These are phyloP conservation scores for Dothidotthia symphoricarpi DNA, from an alignment of 2,329 filamentous ascomycete species.

Conservation along the genomic window DNA sequence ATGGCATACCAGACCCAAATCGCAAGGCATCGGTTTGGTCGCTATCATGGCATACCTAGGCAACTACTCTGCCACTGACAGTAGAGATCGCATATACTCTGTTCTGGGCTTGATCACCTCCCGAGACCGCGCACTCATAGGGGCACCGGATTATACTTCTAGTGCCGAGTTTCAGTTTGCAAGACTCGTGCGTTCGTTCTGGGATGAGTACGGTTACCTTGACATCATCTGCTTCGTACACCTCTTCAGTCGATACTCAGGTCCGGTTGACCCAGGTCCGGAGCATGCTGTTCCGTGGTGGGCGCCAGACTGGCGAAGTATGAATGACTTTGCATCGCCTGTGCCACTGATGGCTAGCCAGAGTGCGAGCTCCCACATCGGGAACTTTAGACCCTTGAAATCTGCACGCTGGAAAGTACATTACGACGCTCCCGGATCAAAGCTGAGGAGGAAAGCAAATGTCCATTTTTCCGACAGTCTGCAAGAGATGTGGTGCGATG, in stretches of 20 bases:
- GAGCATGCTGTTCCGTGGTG: slow-evolving; percentile 22
- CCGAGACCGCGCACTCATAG: slow-evolving; percentile 23
- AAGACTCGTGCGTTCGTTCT: slow-evolving; percentile 30
- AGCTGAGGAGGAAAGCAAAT: slow-evolving; percentile 15
- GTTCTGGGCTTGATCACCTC: slow-evolving; percentile 29
- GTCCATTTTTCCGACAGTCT: slow-evolving; percentile 24
- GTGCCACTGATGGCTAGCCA: slow-evolving; percentile 38
- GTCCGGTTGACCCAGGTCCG: slow-evolving; percentile 9
- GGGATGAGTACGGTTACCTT: slow-evolving; percentile 20
- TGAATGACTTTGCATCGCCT: slow-evolving; percentile 29
- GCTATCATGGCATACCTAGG: slow-evolving; percentile 32
- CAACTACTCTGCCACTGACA: slow-evolving; percentile 29
- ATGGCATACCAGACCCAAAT: slow-evolving; percentile 16
- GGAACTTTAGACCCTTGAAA: slow-evolving; percentile 30
- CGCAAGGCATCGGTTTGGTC: slow-evolving; percentile 22
- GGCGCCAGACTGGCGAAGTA: slow-evolving; percentile 31
- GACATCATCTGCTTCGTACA: slow-evolving; percentile 36
- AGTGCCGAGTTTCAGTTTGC: slow-evolving; percentile 20
- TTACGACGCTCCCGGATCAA: slow-evolving; percentile 28
- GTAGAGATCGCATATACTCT: slow-evolving; percentile 32
- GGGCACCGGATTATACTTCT: slow-evolving; percentile 24
- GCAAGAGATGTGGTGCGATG: slow-evolving; percentile 25
- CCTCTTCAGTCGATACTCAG: slow-evolving; percentile 26
- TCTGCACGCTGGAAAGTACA: slow-evolving; percentile 21
- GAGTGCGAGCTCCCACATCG: slow-evolving; percentile 27